Evolutionary conservation across 2,329 filamentous ascomycete species (phyloP), one percentile per base, ranked within the genome.

Genomic region (Diaporthe longicolla): DNA sequence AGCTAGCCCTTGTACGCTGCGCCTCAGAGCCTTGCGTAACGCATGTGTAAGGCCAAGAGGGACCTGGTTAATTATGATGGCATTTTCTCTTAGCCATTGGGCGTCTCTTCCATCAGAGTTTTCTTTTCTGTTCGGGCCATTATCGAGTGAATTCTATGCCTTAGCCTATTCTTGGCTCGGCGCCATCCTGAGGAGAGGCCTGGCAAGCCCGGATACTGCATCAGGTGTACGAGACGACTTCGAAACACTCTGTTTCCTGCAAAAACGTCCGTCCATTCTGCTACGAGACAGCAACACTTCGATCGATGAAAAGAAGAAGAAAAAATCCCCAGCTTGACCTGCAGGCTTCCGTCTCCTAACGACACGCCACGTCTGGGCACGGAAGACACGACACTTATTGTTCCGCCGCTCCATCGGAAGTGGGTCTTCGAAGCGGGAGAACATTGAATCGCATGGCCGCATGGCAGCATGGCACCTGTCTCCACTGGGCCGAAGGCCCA

Each of bases 351-450:
- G 15, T 50, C 40, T 65, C 24, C 29, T 29, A 7, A 13, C 37
- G 13, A 37, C 54, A 52, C 48, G 45, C 63, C 48, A 68, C 63
- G 32, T 45, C 29, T 32, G 17, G 69, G 37, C 43, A 52, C 69
- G 48, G 43, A 59, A 35, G 43, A 61, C 69, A 61, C 57, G 26
- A 37, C 45, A 50, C 45, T 61, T 29, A 9, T 57, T 26, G 17
- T 48, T n/a, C 57, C 54, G 57, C 57, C 69, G 69, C 58, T 71
- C 48, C 69, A 71, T 32, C 21, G 69, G 57, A 63, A 71, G 69
- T 57, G 69, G 69, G 69, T 54, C 69, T 63, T 21, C 11, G 26
- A 43, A 40, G 29, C 54, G 57, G 69, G 35, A 50, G 58, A 61
- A 52, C 69, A 40, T 40, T 71, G 45, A 29, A 32, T 54, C 24